These are phyloP conservation scores for Pichia californica DNA, from an alignment of 805 yeast species.

Conservation along the genomic window DNA sequence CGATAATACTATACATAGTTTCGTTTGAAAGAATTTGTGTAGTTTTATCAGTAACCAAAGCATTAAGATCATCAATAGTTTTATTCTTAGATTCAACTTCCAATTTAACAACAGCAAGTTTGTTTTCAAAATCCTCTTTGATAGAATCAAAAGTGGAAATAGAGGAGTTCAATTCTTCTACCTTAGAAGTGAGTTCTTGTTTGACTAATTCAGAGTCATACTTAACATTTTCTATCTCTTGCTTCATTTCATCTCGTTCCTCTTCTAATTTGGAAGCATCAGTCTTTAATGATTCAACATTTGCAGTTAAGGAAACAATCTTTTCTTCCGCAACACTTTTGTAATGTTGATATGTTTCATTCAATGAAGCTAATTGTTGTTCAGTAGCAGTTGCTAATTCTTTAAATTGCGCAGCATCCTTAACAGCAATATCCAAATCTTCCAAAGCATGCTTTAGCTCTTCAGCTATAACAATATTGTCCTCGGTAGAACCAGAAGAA, in stretches of 20 bases:
- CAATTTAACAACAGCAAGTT: constrained; percentile 24
- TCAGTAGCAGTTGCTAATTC: constrained; percentile 63
- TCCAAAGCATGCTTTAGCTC: constrained; percentile 36
- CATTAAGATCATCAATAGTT: constrained; percentile 14
- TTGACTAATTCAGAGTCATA: constrained; percentile 10
- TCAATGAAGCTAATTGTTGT: constrained; percentile 50
- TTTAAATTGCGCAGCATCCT: constrained; percentile 55
- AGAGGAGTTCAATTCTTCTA: constrained; percentile 20
- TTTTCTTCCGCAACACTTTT: constrained; percentile 27
- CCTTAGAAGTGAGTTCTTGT: constrained; percentile 15
- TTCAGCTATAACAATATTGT: constrained; percentile 23
- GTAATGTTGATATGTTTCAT: constrained; percentile 44
- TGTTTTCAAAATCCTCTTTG: constrained; percentile 27
- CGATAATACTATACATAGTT: constrained; percentile 6
- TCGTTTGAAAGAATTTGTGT: constrained; percentile 23
- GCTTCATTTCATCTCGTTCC: constrained; percentile 14
- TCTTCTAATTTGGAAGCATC: constrained; percentile 9
- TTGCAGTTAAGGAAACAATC: constrained; percentile 7
- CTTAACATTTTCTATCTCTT: constrained; percentile 12
- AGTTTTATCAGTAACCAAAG: constrained; percentile 19
- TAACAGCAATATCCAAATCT: constrained; percentile 51
- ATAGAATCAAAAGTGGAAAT: constrained; percentile 21
- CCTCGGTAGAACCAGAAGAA: constrained; percentile 18
- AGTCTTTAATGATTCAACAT: constrained; percentile 14
- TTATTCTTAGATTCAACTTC: constrained; percentile 26